Evolutionary conservation across 2,329 filamentous ascomycete genomes (phyloP), one percentile per base, ranked within the genome.

Genomic region (Helotiales sp.): DNA sequence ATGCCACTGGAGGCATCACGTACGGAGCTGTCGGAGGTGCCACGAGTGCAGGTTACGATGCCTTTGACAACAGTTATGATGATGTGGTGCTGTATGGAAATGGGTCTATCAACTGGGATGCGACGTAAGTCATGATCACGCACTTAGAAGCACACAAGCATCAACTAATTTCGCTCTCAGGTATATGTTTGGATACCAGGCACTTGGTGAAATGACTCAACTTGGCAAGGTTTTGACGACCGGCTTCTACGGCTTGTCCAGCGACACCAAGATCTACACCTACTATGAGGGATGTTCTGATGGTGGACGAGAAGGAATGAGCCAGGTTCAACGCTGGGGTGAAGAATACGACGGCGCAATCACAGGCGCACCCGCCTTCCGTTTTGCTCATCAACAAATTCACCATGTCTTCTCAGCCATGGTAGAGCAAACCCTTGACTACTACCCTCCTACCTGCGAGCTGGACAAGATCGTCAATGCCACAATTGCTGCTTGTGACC

Each of bases 401-500:
- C 66, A 73, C 50, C 77, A 79, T 55, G 64, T 77, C 2, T 74
- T 70, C 60, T 66, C 74, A 1, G 66, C 66, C 27, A 67, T 70
- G 0, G 71, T 77, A 0, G 75, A 79, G 62, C 60, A 75, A 25
- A 75, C 71, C 0, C 54, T 74, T 19, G 72, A 71, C 54, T 78
- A 80, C 61, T 74, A 72, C 55, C 75, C 77, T 1, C 71, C 74
- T 2, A 71, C 77, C 0, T 77, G 75, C 47, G 78, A 79, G 51
- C 63, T 83, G n/a, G 71, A 73, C 6, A 77, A 77, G 64, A 82
- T 84, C 47, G 74, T 80, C 17, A 84, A 82, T 64, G 72, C 75
- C 34, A 84, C 81, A 5, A 82, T 85, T 48, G 71, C 72, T 1
- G 77, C 77, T 38, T 85, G 82, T 51, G 82, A 85, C 61, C 71